Percentiles rank a stretch among this genome's conserved stretches.
Conservation (phyloP, 1,139 yeast genomes). For the Candida labiduridarum region DNA sequence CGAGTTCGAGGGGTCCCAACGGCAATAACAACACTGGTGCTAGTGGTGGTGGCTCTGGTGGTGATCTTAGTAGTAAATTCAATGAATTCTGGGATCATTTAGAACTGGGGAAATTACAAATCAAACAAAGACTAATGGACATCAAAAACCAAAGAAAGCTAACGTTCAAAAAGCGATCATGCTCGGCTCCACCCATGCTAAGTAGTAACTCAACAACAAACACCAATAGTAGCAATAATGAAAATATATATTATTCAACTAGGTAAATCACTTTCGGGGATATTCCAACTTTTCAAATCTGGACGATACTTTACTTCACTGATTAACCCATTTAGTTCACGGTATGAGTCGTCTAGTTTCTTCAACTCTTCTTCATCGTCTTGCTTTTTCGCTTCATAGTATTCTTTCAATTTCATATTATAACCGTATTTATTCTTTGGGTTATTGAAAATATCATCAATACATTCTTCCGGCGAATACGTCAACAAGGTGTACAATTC, state of each 20-base stretch:
- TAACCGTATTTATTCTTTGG: conserved; percentile 66
- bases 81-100: conserved; percentile 16
- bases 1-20: conserved; percentile 2
- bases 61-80: conserved; percentile 12
- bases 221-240: not conserved
- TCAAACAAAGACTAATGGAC: conserved; percentile 14
- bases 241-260: conserved; percentile 6
- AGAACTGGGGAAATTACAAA: conserved; percentile 14
- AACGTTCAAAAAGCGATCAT: conserved; percentile 6
- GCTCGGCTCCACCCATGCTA: conserved; percentile 3
- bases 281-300: conserved; percentile 49
- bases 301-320: conserved; percentile 43
- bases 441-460: conserved; percentile 68
- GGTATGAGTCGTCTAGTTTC: conserved; percentile 44
- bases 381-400: conserved; percentile 13
- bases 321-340: conserved; percentile 49
- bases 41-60: not conserved
- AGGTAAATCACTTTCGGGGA: conserved; percentile 5
- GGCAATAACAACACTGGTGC: not conserved
- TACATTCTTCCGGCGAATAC: conserved; percentile 69
- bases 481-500: conserved; percentile 61
- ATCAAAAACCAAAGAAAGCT: conserved; percentile 11
- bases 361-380: conserved; percentile 11
- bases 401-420: conserved; percentile 36
- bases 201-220: not conserved